Evolutionary conservation across 495 filamentous ascomycete genomes (phyloP).

Genomic region (Aspergillus diversus): DNA sequence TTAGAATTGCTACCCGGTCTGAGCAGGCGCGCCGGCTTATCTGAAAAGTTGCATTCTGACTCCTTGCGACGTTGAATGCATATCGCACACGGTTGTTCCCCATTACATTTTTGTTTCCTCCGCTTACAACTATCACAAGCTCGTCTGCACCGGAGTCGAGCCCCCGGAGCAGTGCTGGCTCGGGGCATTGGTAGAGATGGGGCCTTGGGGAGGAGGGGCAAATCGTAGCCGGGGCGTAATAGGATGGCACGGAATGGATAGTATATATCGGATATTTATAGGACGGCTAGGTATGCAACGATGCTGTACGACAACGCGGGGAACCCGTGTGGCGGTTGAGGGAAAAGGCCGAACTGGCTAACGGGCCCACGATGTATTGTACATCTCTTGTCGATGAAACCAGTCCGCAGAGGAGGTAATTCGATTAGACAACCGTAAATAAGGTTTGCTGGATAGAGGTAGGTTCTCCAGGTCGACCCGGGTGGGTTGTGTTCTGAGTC

Average conservation of each 20-base stretch:
- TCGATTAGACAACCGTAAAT: not conserved
- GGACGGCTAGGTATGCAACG: not conserved
- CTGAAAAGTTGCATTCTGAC: conserved; percentile 49
- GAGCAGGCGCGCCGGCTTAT: conserved; percentile 45
- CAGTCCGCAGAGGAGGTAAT: not conserved
- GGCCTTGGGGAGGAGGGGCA: not conserved
- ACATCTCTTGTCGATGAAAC: conserved; percentile 4
- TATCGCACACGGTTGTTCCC: conserved; percentile 68
- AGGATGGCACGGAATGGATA: not conserved
- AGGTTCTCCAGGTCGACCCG: not conserved
- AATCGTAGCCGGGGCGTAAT: not conserved
- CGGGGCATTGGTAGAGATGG: conserved; percentile 36
- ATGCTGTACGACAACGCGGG: conserved; percentile 11
- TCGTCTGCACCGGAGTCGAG: conserved; percentile 44
- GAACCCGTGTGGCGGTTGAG: conserved; percentile 2
- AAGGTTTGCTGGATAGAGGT: not conserved
- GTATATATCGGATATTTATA: not conserved
- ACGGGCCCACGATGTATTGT: not conserved
- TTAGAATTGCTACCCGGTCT: conserved; percentile 36
- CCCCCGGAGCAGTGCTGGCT: conserved; percentile 38
- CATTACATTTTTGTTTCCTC: conserved; percentile 82
- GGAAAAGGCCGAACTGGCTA: conserved; percentile 12
- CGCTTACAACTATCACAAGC: conserved; percentile 80
- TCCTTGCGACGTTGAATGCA: conserved; percentile 62
- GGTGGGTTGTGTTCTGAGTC: not conserved